Percentiles rank a stretch among this genome's conserved stretches.
Conservation (phyloP, 2,329 filamentous ascomycete species). For the Nemania sp. region DNA sequence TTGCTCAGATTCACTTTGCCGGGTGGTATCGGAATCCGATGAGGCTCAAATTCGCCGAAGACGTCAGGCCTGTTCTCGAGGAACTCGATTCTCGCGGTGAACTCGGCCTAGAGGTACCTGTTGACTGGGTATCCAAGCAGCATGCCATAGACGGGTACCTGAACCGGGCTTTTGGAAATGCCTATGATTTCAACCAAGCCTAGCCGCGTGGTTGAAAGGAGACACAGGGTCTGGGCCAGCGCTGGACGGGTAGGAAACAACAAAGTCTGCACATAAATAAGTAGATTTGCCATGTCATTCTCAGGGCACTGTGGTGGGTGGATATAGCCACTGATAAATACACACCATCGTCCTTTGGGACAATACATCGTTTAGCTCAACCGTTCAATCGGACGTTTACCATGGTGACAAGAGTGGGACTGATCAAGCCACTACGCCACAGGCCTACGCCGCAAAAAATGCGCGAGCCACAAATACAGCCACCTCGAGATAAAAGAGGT, state of each 20-base stretch:
- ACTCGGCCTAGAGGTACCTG: slow-evolving; percentile 53
- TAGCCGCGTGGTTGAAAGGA: slow-evolving; percentile 27
- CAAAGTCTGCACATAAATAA: background rate
- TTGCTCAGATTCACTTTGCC: slow-evolving; percentile 65
- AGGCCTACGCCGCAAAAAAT: too few relatives aligned
- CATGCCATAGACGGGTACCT: slow-evolving; percentile 54
- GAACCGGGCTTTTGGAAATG: slow-evolving; percentile 62
- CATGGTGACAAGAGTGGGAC: too few relatives aligned
- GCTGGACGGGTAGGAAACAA: background rate
- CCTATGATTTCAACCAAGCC: slow-evolving; percentile 63
- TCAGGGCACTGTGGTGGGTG: too few relatives aligned
- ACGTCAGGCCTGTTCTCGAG: slow-evolving; percentile 52
- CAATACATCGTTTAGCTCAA: too few relatives aligned
- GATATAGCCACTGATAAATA: too few relatives aligned
- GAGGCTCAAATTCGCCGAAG: slow-evolving; percentile 57
- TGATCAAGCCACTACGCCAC: too few relatives aligned
- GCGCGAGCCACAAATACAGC: too few relatives aligned
- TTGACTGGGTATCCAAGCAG: slow-evolving; percentile 51
- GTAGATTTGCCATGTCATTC: background rate
- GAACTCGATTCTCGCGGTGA: slow-evolving; percentile 37
- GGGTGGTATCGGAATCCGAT: slow-evolving; percentile 62
- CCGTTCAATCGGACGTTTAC: too few relatives aligned
- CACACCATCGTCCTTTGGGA: too few relatives aligned
- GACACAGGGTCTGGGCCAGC: background rate
- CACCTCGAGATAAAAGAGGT: too few relatives aligned